Base-by-base conservation (phyloP, 129 eudicot species). In the Lactuca sativa region DNA sequence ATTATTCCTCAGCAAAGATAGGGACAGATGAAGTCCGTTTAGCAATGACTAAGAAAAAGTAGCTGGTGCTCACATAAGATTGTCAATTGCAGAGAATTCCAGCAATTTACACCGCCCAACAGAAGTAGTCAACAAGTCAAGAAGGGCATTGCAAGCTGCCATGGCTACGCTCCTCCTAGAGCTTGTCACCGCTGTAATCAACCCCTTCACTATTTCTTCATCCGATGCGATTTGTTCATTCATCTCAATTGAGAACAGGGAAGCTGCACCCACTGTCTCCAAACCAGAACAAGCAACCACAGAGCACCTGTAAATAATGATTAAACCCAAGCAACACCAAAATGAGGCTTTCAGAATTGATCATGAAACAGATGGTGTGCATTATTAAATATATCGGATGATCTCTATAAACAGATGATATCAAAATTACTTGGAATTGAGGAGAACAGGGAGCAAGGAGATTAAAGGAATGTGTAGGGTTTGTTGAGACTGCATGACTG, bases 151-250 rank as follows among this genome's bases (percentile, higher is more conserved):
- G 63, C 86, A 82, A 47, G 88, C 86, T 47, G 90, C 88, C 77
- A 75, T 32, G 9, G 86, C 74, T 13, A 80, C 62, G 9, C 63
- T 79, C 84, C 62, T 68, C 53, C 67, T 70, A 7, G 77, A 56
- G 68, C 82, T 82, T 49, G 53, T 30, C 36, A 82, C 41, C 6
- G 78, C 81, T 40, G 53, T 40, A 55, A 88, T 62, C 49, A 91
- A 53, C 52, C 88, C 77, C 83, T 76, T 84, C 59, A 91, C 69
- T 32, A 81, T 86, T 30, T 74, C 93, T 18, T 56, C 85, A 63
- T 91, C 96, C n/a, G 15, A 66, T 52, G 85, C 90, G 72, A 91
- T 86, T 74, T 57, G 83, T 76, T 91, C 88, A 60, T 86, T 91
- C 86, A 74, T 76, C 74, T 86, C 96, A 48, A 88, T 63, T 5